Percentiles rank a stretch among this genome's conserved stretches.
phyloP scores from a whole-genome alignment of 495 filamentous ascomycete genomes.

The Talaromyces trachyspermus region DNA sequence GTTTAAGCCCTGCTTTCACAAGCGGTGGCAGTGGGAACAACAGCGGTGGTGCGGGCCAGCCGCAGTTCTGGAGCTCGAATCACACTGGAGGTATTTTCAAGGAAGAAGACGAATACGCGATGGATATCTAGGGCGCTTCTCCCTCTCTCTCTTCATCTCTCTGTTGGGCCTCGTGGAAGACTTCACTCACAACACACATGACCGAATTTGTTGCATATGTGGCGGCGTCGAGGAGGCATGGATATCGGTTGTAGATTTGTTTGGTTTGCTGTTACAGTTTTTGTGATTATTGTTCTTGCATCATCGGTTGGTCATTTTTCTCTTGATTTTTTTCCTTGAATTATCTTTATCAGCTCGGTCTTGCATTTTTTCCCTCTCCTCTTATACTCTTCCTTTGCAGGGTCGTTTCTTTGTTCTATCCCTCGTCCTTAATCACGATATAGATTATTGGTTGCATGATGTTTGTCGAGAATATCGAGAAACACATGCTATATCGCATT shows the following conservation, averaged over 20 bases:
- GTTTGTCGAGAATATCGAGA: conserved; percentile 10
- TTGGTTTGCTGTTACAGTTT: conserved; percentile 13
- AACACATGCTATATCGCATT: background rate
- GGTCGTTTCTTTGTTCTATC: too few relatives aligned
- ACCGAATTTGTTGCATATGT: conserved; percentile 6
- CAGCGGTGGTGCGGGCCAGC: conserved; percentile 42
- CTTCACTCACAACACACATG: background rate
- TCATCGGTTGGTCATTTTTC: conserved; percentile 9
- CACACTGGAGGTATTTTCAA: conserved; percentile 70
- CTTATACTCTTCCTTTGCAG: too few relatives aligned
- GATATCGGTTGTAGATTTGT: conserved; percentile 5
- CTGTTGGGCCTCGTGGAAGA: background rate
- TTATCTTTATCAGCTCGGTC: conserved; percentile 16
- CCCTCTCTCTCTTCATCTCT: background rate
- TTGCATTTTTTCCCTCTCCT: too few relatives aligned
- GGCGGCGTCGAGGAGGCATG: conserved; percentile 3
- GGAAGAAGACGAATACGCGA: conserved; percentile 83
- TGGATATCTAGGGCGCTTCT: conserved; percentile 51
- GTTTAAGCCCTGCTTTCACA: conserved; percentile 65
- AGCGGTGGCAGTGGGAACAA: conserved; percentile 47
- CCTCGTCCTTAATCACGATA: conserved; percentile 14
- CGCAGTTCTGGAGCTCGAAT: conserved; percentile 67
- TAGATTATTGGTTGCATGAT: conserved; percentile 20
- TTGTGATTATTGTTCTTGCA: conserved; percentile 9
- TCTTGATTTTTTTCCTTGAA: conserved; percentile 17